A percentile compares a stretch with the other conserved stretches of the same genome.
These are phyloP conservation scores for Jacaranda copaia DNA, from an alignment of 257 asterid genomes.

Conservation along the genomic window DNA sequence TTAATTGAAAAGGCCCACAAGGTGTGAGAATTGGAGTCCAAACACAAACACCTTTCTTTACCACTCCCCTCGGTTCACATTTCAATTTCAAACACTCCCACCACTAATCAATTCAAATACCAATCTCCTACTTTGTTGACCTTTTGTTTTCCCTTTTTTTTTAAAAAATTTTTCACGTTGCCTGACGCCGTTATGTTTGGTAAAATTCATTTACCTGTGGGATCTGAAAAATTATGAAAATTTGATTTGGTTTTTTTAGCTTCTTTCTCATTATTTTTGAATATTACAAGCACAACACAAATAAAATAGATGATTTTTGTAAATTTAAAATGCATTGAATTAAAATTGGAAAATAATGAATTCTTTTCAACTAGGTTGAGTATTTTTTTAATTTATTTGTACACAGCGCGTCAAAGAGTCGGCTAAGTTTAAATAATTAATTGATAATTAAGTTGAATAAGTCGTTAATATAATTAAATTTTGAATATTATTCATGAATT, in stretches of 20 bases:
- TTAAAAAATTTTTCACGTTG: conserved; percentile 13
- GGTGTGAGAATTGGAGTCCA: conserved; percentile 33
- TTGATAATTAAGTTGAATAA: too few species aligned
- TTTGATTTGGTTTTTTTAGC: background rate
- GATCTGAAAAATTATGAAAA: background rate
- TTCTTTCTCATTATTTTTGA: too few species aligned
- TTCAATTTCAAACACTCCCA: conserved; percentile 45
- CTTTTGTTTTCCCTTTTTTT: background rate
- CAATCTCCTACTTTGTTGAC: conserved; percentile 38
- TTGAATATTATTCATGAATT: too few species aligned
- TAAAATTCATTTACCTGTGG: background rate
- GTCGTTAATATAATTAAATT: background rate
- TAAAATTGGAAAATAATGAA: background rate
- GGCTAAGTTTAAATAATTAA: too few species aligned
- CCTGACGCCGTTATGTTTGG: conserved; percentile 30
- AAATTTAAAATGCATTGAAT: background rate
- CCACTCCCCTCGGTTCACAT: conserved; percentile 3
- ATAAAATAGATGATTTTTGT: background rate
- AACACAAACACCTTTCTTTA: conserved; percentile 30
- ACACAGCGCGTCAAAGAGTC: too few species aligned
- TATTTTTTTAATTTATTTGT: background rate
- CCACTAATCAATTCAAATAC: conserved; percentile 47
- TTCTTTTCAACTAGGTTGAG: background rate
- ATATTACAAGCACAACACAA: background rate
- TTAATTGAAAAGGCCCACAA: conserved; percentile 39